phyloP scores from a whole-genome alignment of 108 stramenopile species.

The Craspedostauros australis region DNA sequence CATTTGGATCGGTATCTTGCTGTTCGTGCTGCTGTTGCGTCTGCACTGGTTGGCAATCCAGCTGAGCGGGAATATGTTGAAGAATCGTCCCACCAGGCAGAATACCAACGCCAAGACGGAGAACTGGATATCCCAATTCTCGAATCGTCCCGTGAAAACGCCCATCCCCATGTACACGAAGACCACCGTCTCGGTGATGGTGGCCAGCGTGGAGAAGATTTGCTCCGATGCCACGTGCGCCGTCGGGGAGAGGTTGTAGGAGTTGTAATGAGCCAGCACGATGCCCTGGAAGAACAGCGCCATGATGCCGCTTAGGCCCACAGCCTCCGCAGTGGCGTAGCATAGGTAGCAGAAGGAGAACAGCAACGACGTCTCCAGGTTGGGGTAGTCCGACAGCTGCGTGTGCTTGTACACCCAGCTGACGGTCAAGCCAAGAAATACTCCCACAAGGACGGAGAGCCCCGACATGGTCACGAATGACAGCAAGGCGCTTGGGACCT shows the following conservation, averaged over 20 bases:
- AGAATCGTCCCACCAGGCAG: slow-evolving; percentile 77
- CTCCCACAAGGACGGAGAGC: slow-evolving; percentile 77
- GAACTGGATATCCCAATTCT: slow-evolving; percentile 70
- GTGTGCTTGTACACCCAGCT: slow-evolving; percentile 88
- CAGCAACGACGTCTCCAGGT: slow-evolving; percentile 89
- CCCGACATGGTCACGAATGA: slow-evolving; percentile 62
- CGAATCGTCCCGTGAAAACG: slow-evolving; percentile 86
- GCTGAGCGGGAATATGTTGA: slow-evolving; percentile 90
- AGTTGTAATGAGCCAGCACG: slow-evolving; percentile 91
- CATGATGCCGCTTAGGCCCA: slow-evolving; percentile 92
- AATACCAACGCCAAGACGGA: slow-evolving; percentile 69
- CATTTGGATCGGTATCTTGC: slow-evolving; percentile 67
- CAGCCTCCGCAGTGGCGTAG: slow-evolving; percentile 88
- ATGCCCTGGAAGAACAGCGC: slow-evolving; percentile 94
- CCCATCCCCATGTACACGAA: slow-evolving; percentile 98
- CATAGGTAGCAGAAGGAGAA: slow-evolving; percentile 93
- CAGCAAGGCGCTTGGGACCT: slow-evolving; percentile 64
- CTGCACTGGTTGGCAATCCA: slow-evolving; percentile 83
- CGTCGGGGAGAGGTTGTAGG: slow-evolving; percentile 82
- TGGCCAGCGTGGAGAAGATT: slow-evolving; percentile 90
- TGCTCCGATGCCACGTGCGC: slow-evolving; percentile 87
- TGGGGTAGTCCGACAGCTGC: slow-evolving; percentile 73
- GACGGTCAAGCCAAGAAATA: slow-evolving; percentile 76
- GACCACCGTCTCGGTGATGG: slow-evolving; percentile 88
- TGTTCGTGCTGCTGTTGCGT: slow-evolving; percentile 13